phyloP scores from a whole-genome alignment of 352 stramenopile genomes.

The Globisporangium spiculum region DNA sequence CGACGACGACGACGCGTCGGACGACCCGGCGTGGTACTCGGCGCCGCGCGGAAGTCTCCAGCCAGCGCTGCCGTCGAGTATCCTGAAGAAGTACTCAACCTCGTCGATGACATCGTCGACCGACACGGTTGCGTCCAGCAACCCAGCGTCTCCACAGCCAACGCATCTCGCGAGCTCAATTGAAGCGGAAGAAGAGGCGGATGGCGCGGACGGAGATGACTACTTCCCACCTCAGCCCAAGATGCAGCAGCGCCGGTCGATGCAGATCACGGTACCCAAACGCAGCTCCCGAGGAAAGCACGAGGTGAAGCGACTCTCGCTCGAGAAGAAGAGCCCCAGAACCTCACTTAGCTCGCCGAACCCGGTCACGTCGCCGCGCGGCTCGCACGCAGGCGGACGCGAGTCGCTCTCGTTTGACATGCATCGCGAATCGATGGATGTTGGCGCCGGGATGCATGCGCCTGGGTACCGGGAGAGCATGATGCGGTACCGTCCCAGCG shows the following conservation, averaged over 20 bases:
- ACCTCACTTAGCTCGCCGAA: conserved; percentile 1
- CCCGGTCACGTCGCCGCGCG: conserved; percentile 14
- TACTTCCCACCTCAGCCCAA: conserved; percentile 25
- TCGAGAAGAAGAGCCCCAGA: conserved; percentile 26
- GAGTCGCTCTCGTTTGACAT: conserved; percentile 18
- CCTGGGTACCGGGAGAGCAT: conserved; percentile 55
- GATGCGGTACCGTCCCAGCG: conserved; percentile 68
- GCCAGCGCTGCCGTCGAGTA: conserved; percentile 40
- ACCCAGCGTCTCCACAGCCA: conserved; percentile 9
- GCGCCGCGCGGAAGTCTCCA: conserved; percentile 58
- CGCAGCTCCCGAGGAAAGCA: conserved; percentile 22
- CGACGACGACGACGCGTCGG: conserved; percentile 63
- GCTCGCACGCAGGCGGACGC: neutral
- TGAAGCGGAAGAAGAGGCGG: neutral
- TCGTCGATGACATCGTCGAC: conserved; percentile 33
- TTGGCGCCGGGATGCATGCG: neutral
- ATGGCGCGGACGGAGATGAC: conserved; percentile 21
- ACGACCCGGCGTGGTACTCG: conserved; percentile 70
- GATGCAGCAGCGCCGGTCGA: conserved; percentile 12
- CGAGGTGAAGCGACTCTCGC: conserved; percentile 35
- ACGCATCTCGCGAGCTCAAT: neutral
- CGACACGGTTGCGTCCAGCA: conserved; percentile 15
- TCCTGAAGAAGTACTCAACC: conserved; percentile 60
- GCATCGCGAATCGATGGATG: conserved; percentile 14
- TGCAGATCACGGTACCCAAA: conserved; percentile 11